Evolutionary conservation across 306 rosid genomes (phyloP).

Genomic region (Pachyrhizus erosus): DNA sequence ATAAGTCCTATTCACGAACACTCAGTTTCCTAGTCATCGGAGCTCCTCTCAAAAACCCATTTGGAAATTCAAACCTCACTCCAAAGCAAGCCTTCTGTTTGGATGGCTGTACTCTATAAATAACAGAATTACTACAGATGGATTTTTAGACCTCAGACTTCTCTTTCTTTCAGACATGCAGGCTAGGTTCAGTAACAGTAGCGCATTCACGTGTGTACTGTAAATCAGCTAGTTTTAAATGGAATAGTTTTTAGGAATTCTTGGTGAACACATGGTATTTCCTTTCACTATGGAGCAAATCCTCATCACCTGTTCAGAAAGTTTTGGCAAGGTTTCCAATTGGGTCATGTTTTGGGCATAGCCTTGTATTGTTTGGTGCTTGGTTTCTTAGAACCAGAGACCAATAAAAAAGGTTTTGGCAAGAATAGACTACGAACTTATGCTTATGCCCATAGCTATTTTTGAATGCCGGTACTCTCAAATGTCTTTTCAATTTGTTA

Average conservation of each 20-base stretch:
- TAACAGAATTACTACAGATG: neutral
- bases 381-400: neutral
- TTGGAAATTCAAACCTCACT: neutral
- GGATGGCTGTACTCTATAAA: neutral
- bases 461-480: neutral
- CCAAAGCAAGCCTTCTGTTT: neutral
- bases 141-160: neutral
- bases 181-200: neutral
- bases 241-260: neutral
- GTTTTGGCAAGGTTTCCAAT: neutral
- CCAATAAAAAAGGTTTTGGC: neutral
- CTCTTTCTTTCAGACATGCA: neutral
- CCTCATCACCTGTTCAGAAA: neutral
- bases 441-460: neutral
- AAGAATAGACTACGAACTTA: neutral
- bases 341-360: neutral
- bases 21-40: neutral
- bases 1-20: neutral
- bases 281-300: neutral
- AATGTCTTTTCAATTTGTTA: neutral
- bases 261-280: slow-evolving; percentile 1
- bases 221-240: neutral
- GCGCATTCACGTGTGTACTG: neutral
- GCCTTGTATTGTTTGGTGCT: neutral
- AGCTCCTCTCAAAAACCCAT: neutral